phyloP scores from a whole-genome alignment of 2,329 filamentous ascomycete species.

The Thielaviopsis musarum region DNA sequence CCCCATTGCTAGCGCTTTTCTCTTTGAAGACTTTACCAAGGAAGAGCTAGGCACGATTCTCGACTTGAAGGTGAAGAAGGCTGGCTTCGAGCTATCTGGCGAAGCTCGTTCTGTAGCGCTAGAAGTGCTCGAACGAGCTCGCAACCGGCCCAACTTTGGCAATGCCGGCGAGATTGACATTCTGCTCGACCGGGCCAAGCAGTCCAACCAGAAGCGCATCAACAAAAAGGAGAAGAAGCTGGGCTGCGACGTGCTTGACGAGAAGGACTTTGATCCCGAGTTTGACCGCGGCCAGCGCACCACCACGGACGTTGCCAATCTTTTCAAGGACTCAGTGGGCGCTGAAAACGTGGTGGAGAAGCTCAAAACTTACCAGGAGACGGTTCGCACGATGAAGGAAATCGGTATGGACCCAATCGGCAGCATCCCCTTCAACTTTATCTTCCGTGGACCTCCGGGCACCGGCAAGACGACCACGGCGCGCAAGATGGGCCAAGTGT shows the following conservation, averaged over 20 bases:
- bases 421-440: conserved; percentile 47
- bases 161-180: conserved; percentile 63
- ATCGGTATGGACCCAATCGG: conserved; percentile 20
- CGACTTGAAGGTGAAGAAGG: conserved; percentile 41
- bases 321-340: conserved; percentile 44
- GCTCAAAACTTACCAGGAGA: conserved; percentile 37
- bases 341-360: conserved; percentile 35
- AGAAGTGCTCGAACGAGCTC: conserved; percentile 41
- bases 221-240: not conserved
- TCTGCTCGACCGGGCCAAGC: conserved; percentile 36
- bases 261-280: conserved; percentile 1
- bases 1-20: conserved; percentile 43
- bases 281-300: conserved; percentile 13
- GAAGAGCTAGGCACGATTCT: conserved; percentile 42
- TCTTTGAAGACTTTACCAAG: conserved; percentile 51
- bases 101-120: conserved; percentile 35
- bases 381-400: conserved; percentile 15
- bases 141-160: conserved; percentile 44
- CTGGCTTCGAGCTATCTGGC: conserved; percentile 34
- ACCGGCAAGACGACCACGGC: conserved; percentile 62
- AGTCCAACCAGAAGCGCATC: not conserved
- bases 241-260: not conserved
- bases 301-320: conserved; percentile 29
- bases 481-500: conserved; percentile 57
- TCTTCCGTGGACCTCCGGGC: conserved; percentile 49